phyloP scores from a whole-genome alignment of 2,329 filamentous ascomycete species.

The Colletotrichum trifolii region DNA sequence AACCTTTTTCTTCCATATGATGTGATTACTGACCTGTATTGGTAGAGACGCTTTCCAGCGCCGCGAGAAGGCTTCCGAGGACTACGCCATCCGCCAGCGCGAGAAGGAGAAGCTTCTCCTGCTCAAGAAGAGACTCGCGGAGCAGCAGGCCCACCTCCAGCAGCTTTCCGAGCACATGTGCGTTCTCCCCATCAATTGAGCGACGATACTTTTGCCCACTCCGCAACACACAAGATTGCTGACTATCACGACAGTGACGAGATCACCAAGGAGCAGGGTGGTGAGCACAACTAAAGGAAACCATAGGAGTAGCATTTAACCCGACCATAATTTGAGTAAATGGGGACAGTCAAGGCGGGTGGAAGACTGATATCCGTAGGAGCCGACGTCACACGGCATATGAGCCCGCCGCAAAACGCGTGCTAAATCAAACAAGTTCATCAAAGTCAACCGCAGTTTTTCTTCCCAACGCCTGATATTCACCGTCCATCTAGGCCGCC shows the following conservation, averaged over 20 bases:
- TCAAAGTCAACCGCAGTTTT: conserved; percentile 34
- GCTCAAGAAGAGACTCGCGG: conserved; percentile 77
- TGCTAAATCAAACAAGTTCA: not conserved
- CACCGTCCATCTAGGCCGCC: conserved; percentile 41
- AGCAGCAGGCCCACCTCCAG: conserved; percentile 86
- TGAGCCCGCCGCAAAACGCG: not conserved
- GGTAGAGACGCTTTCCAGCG: conserved; percentile 89
- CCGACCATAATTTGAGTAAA: conserved; percentile 2
- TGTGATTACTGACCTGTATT: not conserved
- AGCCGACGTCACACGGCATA: conserved; percentile 8
- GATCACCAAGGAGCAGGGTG: conserved; percentile 77
- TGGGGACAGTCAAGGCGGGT: conserved; percentile 1
- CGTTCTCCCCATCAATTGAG: conserved; percentile 45
- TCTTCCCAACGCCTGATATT: conserved; percentile 20
- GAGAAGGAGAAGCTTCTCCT: conserved; percentile 90
- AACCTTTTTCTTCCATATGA: not conserved
- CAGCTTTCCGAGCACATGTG: conserved; percentile 90
- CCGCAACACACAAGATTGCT: conserved; percentile 3
- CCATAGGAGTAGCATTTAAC: not conserved
- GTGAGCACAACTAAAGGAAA: conserved; percentile 68
- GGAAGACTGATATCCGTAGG: conserved; percentile 25
- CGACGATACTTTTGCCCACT: not conserved
- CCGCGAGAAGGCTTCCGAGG: conserved; percentile 89
- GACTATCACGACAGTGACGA: conserved; percentile 69
- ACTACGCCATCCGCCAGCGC: conserved; percentile 84